Evolutionary conservation across 306 rosid genomes (phyloP).

Genomic region (Pyrus betulifolia): DNA sequence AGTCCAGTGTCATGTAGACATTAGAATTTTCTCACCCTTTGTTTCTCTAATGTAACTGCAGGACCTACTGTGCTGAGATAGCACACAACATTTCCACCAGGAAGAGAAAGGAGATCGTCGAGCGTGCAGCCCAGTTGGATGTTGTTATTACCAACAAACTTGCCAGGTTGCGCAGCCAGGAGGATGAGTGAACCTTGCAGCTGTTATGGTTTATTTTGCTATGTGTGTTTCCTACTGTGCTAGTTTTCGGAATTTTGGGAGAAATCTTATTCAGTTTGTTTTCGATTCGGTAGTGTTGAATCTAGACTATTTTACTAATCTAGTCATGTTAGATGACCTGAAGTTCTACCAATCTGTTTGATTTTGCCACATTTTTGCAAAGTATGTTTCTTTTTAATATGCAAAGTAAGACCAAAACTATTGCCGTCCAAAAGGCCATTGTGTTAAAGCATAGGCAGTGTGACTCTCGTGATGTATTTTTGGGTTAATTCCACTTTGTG

Average conservation of each 20-base stretch:
- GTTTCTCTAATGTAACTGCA: constrained; percentile 2
- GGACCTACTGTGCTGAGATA: constrained; percentile 79
- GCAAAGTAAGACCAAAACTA: not conserved
- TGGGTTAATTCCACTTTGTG: not conserved
- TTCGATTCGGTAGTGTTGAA: constrained; percentile 8
- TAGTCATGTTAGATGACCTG: not conserved
- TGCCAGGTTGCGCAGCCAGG: constrained; percentile 79
- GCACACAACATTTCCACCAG: constrained; percentile 59
- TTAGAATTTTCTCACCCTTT: not conserved
- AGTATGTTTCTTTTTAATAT: not conserved
- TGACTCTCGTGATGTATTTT: not conserved
- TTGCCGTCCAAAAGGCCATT: too few relatives aligned
- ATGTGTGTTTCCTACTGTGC: not conserved
- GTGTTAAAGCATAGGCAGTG: not conserved
- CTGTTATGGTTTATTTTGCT: not conserved
- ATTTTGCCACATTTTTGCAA: not conserved
- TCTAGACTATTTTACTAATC: not conserved
- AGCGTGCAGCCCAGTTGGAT: constrained; percentile 72
- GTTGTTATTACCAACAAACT: constrained; percentile 66
- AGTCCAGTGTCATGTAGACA: not conserved
- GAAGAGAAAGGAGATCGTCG: constrained; percentile 70
- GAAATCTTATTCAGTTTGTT: constrained; percentile 1
- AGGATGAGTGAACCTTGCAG: constrained; percentile 41
- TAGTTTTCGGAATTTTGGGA: constrained; percentile 11
- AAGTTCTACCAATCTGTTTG: not conserved